phyloP scores from a whole-genome alignment of 2,329 filamentous ascomycete genomes.

The Arthroderma uncinatum region DNA sequence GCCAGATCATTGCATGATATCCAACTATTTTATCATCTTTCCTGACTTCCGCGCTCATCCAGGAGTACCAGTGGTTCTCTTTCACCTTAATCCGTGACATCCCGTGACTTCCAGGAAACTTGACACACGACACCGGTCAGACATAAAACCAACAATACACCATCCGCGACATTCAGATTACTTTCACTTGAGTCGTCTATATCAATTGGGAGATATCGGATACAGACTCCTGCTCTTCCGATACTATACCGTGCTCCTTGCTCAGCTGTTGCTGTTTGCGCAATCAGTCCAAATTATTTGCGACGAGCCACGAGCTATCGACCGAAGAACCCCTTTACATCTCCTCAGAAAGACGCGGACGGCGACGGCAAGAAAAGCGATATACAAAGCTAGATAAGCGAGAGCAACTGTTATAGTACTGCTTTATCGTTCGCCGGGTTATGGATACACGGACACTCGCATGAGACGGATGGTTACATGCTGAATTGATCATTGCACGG shows the following conservation, averaged over 20 bases:
- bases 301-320: not conserved
- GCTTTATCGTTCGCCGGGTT: not conserved
- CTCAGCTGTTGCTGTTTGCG: not conserved
- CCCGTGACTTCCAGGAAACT: not conserved
- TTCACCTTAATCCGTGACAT: not conserved
- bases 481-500: not conserved
- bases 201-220: too few species aligned
- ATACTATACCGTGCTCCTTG: not conserved
- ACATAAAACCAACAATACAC: too few species aligned
- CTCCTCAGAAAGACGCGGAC: not conserved
- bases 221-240: not conserved
- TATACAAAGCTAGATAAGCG: not conserved
- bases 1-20: too few species aligned
- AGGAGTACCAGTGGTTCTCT: not conserved
- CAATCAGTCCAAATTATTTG: not conserved
- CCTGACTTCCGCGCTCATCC: not conserved
- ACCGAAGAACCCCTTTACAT: not conserved
- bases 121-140: not conserved
- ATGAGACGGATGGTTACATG: conserved; percentile 1
- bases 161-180: too few species aligned
- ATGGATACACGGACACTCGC: not conserved
- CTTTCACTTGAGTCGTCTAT: too few species aligned
- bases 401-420: not conserved
- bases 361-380: not conserved
- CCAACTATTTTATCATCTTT: not conserved